Evolutionary conservation across 371 early-diverging fungal genomes (phyloP), one percentile per base, ranked within the genome.

Genomic region (Conidiobolus incongruus): DNA sequence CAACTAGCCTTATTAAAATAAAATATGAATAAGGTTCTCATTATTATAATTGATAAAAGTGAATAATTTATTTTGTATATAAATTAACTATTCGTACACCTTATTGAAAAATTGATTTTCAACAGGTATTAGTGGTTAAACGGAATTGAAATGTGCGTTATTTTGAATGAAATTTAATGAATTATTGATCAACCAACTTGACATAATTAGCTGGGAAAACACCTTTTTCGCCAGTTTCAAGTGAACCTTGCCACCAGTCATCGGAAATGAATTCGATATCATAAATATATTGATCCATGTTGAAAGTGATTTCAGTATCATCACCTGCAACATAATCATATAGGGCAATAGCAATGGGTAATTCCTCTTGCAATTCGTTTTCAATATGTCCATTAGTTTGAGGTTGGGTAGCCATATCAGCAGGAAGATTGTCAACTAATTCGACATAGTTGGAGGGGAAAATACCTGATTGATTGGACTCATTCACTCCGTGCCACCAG

Each of bases 171-270:
- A n/a, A n/a, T n/a, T n/a, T n/a, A n/a, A n/a, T n/a, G n/a, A n/a
- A 26, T 26, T 26, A 26, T 26, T 26, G 26, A 26, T 26, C 26
- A 4, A 26, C 26, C 26, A 26, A 26, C 26, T 26, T 26, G 8
- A 26, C 26, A 26, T 26, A 50, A 50, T 61, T 76, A 59, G 75
- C 72, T 40, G 86, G 86, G 68, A 84, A 83, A 49, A 85, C 52
- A 13, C 86, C 86, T 11, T 60, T 47, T 32, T 68, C 61, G 38
- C 72, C 77, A 38, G 57, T 54, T 11, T 52, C 44, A 47, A 58
- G 65, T 43, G 57, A 50, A 29, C 82, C 85, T 52, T 68, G 71
- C 94, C 94, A 93, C 94, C 94, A 93, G 36, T 86, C 92, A 1
- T 83, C 84, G 23, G 75, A 75, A 1, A 79, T 72, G 52, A 78